phyloP scores from a whole-genome alignment of 2,329 filamentous ascomycete genomes.

The Colletotrichum chlorophyti region DNA sequence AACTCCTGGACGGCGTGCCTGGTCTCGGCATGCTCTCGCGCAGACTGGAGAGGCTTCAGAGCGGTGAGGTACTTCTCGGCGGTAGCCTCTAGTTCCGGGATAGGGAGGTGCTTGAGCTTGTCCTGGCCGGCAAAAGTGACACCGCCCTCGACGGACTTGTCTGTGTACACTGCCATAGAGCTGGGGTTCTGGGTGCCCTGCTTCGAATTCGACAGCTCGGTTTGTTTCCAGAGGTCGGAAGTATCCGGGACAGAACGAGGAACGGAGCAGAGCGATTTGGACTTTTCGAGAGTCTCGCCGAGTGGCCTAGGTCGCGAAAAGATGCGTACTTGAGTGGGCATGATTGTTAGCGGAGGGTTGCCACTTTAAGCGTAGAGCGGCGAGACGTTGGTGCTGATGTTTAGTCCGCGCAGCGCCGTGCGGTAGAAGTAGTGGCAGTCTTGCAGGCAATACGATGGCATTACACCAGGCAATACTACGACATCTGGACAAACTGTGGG shows the following conservation, averaged over 20 bases:
- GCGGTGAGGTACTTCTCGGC: constrained; percentile 81
- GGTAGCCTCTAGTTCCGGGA: constrained; percentile 83
- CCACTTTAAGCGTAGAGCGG: constrained; percentile 71
- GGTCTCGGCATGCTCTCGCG: constrained; percentile 84
- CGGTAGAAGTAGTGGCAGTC: constrained; percentile 95
- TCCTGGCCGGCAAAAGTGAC: constrained; percentile 92
- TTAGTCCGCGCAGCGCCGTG: constrained; percentile 85
- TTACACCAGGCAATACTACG: constrained; percentile 55
- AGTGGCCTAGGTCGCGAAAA: constrained; percentile 73
- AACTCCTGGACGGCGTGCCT: constrained; percentile 84
- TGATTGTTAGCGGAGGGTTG: constrained; percentile 35
- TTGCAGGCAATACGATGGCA: constrained; percentile 83
- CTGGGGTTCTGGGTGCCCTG: constrained; percentile 7
- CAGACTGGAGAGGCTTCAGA: constrained; percentile 80
- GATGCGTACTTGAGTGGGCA: constrained; percentile 46
- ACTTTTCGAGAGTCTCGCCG: constrained; percentile 69
- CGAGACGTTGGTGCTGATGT: constrained; percentile 80
- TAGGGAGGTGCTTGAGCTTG: constrained; percentile 87
- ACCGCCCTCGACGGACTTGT: constrained; percentile 67
- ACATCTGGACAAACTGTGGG: not conserved
- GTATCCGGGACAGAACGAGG: constrained; percentile 50
- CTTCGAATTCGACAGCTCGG: constrained; percentile 11
- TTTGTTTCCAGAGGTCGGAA: constrained; percentile 29
- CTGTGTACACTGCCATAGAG: constrained; percentile 61
- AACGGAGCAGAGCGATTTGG: constrained; percentile 42